Evolutionary conservation across 2,329 filamentous ascomycete genomes (phyloP), one percentile per base, ranked within the genome.

Genomic region (Pyrenochaeta sp.): DNA sequence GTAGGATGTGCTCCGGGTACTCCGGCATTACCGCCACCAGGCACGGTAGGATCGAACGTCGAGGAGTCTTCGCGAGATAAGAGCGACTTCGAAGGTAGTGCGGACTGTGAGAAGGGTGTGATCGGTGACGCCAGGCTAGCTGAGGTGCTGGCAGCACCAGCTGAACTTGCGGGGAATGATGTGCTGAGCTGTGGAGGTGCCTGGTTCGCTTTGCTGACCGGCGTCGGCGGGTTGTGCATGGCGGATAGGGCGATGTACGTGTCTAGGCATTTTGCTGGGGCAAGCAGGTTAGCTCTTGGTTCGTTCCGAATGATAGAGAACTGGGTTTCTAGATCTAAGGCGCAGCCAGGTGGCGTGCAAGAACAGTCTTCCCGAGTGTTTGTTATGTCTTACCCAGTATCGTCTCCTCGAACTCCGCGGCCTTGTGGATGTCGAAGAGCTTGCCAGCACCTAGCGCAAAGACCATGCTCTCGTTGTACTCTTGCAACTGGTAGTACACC

Each of bases 401-500:
- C 56, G 95, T 99, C 82, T 99, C 93, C 80, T 99, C 95, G 74
- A 97, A 99, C 82, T 99, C 95, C 79, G 92, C 91, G 51, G 91
- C 90, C 53, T 90, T 86, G 73, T 97, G 91, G 66, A 98, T 87
- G 82, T 96, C 92, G 84, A 99, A 97, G 49, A 97, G 88, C 76
- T 97, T 92, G 59, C 95, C 95, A 25, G 95, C 93, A 58, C 93
- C 93, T 45, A 99, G 87, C 64, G 95, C 95, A 79, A 99, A 98
- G 51, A 92, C 91, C 94, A 99, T 98, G 80, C 94, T 97, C 83
- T 99, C 95, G 77, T 97, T 95, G 83, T 99, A 99, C 78, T 95
- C 95, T 81, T 97, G 93, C 52, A 99, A 88, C 77, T 99, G 95
- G 77, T 98, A 99, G 83, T 98, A 99, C 68, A 98, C 93, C 85